Evolutionary conservation across 1,284 basidiomycete genomes (phyloP), one percentile per base, ranked within the genome.

Genomic region (Laetiporus sulphureus): DNA sequence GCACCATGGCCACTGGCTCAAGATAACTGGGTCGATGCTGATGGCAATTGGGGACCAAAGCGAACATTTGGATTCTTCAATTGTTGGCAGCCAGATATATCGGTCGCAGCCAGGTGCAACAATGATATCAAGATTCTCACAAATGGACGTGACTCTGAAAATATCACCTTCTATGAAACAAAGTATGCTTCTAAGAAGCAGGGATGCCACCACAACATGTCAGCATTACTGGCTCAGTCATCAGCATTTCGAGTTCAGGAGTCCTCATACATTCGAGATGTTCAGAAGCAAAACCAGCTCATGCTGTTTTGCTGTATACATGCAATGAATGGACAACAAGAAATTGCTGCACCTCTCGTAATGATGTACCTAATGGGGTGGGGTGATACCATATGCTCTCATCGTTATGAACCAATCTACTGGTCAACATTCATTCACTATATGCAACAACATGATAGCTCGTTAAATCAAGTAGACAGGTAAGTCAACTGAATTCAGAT

Each of bases 301-400:
- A 37, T 65, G 3, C 22, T 64, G 5, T 52, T 59, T 36, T 39
- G 57, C 4, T 40, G 53, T 6, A 40, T 52, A 1, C 48, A 68
- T 43, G 45, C 53, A 0, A 40, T 68, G 10, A 67, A 59, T 38
- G 25, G 54, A 0, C 47, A 69, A 16, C 61, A 66, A 45, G 67
- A 71, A 39, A 32, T 69, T 0, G 47, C 57, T 5, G 62, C 49
- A 0, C 58, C 62, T 0, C 55, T 64, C 52, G 58, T 67, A 0
- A 58, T 68, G 1, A 54, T 52, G 8, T 60, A 63, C 46, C 37
- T 65, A 1, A 66, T 63, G 62, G 60, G 57, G 3, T 63, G 58
- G 60, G 62, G 62, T 0, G 62, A 16, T 61, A 63, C 18, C 5
- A 27, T 19, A n/a, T 63, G 32, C 7, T 41, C 39, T 4, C 39